Evolutionary conservation across 345 rosid genomes (phyloP).

Genomic region (Atalantia buxifolia): DNA sequence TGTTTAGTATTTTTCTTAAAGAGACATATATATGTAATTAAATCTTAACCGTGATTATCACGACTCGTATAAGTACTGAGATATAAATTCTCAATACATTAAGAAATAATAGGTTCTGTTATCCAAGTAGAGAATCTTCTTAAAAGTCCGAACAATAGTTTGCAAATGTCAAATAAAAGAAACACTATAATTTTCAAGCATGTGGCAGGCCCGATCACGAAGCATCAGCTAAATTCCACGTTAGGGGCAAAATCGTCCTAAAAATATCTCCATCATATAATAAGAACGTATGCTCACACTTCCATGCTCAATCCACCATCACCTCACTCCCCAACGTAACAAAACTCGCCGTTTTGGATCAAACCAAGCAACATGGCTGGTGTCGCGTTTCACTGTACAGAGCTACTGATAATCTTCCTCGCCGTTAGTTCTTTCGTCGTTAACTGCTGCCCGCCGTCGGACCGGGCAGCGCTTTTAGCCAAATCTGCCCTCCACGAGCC

Average conservation of each 20-base stretch:
- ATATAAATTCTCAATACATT: no score
- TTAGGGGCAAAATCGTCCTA: constrained; percentile 34
- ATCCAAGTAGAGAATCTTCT: no score
- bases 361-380: constrained; percentile 5
- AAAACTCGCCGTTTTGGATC: background rate
- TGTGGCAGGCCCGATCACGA: no score
- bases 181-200: no score
- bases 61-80: no score
- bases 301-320: background rate
- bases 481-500: constrained; percentile 67
- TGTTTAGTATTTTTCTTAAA: no score
- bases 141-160: no score
- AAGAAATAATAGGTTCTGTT: no score
- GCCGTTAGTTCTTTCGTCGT: constrained; percentile 33
- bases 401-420: constrained; percentile 18
- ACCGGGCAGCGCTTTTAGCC: constrained; percentile 64
- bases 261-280: constrained; percentile 17
- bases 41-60: no score
- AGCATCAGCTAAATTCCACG: constrained; percentile 8
- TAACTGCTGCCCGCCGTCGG: constrained; percentile 69
- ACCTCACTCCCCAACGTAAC: background rate
- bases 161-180: no score
- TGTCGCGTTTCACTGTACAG: background rate
- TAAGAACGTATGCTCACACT: background rate
- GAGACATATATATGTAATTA: no score